Conservation (phyloP, 371 early-diverging fungal genomes). For the Mortierella sp. region DNA sequence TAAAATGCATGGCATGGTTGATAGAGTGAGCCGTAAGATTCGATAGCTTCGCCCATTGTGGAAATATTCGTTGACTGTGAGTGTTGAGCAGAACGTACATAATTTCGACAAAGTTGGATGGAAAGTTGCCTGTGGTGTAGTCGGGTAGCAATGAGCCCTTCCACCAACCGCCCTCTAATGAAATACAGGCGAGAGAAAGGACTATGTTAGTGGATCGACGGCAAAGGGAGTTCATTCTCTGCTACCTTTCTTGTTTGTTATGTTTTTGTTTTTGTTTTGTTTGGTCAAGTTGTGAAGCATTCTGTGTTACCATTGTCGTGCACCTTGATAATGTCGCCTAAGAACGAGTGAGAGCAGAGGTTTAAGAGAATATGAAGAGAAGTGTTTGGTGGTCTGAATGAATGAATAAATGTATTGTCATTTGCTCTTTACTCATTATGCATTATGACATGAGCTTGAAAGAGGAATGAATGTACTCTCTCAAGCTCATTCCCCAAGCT, state of each 20-base stretch:
- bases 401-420: background rate
- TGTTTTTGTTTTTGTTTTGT: background rate
- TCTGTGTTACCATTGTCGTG: slow-evolving; percentile 52
- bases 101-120: slow-evolving; percentile 54
- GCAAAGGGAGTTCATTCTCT: background rate
- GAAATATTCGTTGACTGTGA: background rate
- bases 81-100: slow-evolving; percentile 23
- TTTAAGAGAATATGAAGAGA: background rate
- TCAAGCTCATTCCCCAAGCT: background rate
- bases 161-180: slow-evolving; percentile 57
- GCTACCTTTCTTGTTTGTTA: background rate
- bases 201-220: background rate
- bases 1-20: background rate
- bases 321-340: slow-evolving; percentile 54
- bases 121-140: slow-evolving; percentile 38
- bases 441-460: background rate
- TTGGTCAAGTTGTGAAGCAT: background rate
- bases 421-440: background rate
- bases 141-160: slow-evolving; percentile 36
- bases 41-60: background rate
- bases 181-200: background rate
- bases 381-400: background rate
- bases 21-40: background rate
- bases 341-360: background rate
- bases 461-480: background rate